A percentile compares a stretch with the other conserved stretches of the same genome.
phyloP scores from a whole-genome alignment of 805 yeast species.

The Starmerella khaoyaiensis region DNA sequence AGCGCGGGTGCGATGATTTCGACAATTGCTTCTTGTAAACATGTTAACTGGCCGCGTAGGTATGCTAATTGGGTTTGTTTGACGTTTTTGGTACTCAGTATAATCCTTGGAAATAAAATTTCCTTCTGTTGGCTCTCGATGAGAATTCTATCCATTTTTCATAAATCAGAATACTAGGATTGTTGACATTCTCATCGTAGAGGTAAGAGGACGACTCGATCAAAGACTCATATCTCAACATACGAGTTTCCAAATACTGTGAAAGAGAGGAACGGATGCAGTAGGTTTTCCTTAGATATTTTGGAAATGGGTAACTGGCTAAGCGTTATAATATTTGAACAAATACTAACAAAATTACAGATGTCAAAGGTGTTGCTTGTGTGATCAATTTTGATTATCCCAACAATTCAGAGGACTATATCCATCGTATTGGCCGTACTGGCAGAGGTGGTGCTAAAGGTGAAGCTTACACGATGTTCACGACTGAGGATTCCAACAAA shows the following conservation, averaged over 20 bases:
- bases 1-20: conserved; percentile 14
- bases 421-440: conserved; percentile 97
- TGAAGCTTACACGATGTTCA: conserved; percentile 90
- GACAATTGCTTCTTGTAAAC: conserved; percentile 15
- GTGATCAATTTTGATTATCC: conserved; percentile 97
- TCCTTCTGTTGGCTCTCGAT: not conserved
- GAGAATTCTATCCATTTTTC: not conserved
- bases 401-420: conserved; percentile 94
- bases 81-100: not conserved
- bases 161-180: too few relatives aligned
- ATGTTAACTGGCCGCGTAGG: conserved; percentile 6
- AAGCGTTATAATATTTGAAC: too few relatives aligned
- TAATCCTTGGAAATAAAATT: not conserved
- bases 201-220: too few relatives aligned
- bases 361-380: conserved; percentile 91
- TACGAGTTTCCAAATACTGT: too few relatives aligned
- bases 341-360: conserved; percentile 33
- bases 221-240: too few relatives aligned
- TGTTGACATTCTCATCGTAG: too few relatives aligned
- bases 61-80: not conserved
- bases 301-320: too few relatives aligned
- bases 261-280: too few relatives aligned
- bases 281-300: too few relatives aligned
- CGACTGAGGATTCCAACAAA: conserved; percentile 71
- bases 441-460: conserved; percentile 98